Base-by-base conservation (phyloP, 2,329 filamentous ascomycete genomes). In the Lasiodiplodia hormozganensis region DNA sequence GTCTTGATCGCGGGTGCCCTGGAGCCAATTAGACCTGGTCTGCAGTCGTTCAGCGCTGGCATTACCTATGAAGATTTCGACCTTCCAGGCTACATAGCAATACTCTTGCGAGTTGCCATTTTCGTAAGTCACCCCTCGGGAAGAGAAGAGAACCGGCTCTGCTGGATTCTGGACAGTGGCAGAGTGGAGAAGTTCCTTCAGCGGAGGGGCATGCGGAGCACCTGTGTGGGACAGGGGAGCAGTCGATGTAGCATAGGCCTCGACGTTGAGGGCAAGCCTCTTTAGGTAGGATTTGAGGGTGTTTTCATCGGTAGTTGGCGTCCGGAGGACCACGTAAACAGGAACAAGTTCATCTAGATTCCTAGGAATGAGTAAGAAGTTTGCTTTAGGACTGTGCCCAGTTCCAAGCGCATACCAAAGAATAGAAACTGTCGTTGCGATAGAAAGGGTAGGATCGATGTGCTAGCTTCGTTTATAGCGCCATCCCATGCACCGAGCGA, bases 301-400 rank as follows among this genome's bases (percentile, higher is more conserved):
- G 38, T 82, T 77, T 69, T 90, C 85, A 67, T 88, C 85, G 68
- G 86, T 82, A 74, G 86, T 84, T 4, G 89, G 88, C 10, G 89
- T 89, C 73, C 87, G 87, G 68, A 94, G 84, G 12, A 92, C 83
- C 70, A 94, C 82, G 74, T 92, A 88, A 21, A 93, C 84, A 71
- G 89, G 83, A 68, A 92, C 85, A 31, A 88, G 88, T 82, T 94
- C 92, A 86, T 94, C 92, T 94, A 81, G 69, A 76, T 62, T 75
- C 82, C 81, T 85, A 80, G 73, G 73, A 40, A 80, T 86, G 79
- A 86, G 85, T 83, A 83, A 85, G 81, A 83, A 72, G 75, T 69
- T 51, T 64, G 52, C 69, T 74, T 81, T 82, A 74, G 72, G 73
- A 75, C 72, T 80, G 79, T 81, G 74, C 75, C 71, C 72, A 72